Conservation (phyloP, 2,329 filamentous ascomycete species). For the Leptographium galeiforme region DNA sequence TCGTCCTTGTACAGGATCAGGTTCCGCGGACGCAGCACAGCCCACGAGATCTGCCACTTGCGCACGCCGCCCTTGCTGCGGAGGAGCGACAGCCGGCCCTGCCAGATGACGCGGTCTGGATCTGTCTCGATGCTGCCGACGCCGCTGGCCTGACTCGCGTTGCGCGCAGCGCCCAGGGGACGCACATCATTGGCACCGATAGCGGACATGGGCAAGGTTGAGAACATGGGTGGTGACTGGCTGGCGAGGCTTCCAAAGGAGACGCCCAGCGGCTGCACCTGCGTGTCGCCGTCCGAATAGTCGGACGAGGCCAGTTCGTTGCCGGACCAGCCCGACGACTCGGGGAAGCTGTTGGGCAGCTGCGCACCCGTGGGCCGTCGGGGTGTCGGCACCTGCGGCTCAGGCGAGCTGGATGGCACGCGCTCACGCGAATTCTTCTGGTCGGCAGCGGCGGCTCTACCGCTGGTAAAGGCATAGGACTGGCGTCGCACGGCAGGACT, state of each 20-base stretch:
- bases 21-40: slow-evolving; percentile 72
- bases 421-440: slow-evolving; percentile 23
- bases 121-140: slow-evolving; percentile 40
- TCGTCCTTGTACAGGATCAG: slow-evolving; percentile 90
- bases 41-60: slow-evolving; percentile 93
- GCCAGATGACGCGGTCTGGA: slow-evolving; percentile 81
- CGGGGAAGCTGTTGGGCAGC: slow-evolving; percentile 25
- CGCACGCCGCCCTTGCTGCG: slow-evolving; percentile 71
- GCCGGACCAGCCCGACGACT: slow-evolving; percentile 47
- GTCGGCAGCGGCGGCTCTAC: neutral
- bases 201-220: neutral
- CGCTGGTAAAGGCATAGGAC: slow-evolving; percentile 21
- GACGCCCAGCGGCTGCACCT: slow-evolving; percentile 28
- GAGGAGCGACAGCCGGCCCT: slow-evolving; percentile 77
- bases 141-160: slow-evolving; percentile 50
- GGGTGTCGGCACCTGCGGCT: slow-evolving; percentile 31
- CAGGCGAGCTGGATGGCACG: slow-evolving; percentile 46
- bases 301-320: slow-evolving; percentile 71
- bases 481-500: slow-evolving; percentile 45
- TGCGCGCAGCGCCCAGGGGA: slow-evolving; percentile 16
- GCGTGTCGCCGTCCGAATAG: slow-evolving; percentile 58
- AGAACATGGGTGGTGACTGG: slow-evolving; percentile 19
- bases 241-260: slow-evolving; percentile 37
- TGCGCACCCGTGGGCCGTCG: slow-evolving; percentile 41
- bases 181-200: neutral